Conservation (phyloP, 768 basidiomycete species). For the Serpula lacrymans region DNA sequence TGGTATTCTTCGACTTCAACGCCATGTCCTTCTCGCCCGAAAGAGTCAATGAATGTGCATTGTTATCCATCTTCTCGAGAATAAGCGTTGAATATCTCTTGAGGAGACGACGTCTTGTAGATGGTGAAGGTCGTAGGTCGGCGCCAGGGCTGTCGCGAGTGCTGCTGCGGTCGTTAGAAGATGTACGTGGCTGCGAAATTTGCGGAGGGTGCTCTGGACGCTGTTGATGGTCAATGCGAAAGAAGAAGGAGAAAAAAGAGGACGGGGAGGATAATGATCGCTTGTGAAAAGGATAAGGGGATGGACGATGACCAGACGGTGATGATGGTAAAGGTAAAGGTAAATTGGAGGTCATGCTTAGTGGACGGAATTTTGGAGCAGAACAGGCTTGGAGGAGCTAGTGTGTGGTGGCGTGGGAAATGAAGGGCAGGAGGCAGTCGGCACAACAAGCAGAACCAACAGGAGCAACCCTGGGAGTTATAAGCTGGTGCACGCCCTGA, state of each 20-base stretch:
- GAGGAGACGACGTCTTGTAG: constrained; percentile 2
- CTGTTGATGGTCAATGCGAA: background rate
- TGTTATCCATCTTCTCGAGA: constrained; percentile 4
- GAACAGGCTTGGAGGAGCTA: constrained; percentile 1
- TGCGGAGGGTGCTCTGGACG: no score
- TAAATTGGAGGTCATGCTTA: no score
- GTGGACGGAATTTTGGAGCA: constrained; percentile 1
- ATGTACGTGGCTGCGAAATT: background rate
- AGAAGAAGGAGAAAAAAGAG: background rate
- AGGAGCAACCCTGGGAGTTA: no score
- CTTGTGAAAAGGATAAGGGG: background rate
- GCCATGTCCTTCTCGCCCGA: no score
- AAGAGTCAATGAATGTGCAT: background rate
- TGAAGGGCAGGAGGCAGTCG: background rate
- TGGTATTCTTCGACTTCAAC: no score
- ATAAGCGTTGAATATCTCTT: constrained; percentile 1
- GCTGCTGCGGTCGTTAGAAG: background rate
- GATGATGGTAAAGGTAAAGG: constrained; percentile 1
- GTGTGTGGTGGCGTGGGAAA: constrained; percentile 4
- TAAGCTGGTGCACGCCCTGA: no score
- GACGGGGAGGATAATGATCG: background rate
- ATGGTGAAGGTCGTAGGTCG: background rate
- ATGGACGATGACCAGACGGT: background rate
- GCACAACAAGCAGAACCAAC: background rate
- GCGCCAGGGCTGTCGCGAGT: constrained; percentile 1